Evolutionary conservation across 306 rosid species (phyloP).

Genomic region (Chamaecrista fasciculata): DNA sequence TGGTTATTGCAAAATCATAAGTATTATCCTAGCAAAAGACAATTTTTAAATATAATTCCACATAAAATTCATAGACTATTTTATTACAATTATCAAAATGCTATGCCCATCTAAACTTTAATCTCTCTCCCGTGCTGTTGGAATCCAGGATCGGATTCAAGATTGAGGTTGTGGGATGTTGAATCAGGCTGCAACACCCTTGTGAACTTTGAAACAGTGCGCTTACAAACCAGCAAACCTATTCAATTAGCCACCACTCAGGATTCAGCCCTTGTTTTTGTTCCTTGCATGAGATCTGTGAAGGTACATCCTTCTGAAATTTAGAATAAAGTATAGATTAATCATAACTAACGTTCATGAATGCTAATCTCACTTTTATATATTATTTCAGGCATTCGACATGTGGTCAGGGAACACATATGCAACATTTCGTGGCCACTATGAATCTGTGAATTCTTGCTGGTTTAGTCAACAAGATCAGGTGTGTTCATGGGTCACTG

Average conservation of each 20-base stretch:
- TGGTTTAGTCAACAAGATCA: constrained; percentile 78
- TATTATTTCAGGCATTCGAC: constrained; percentile 69
- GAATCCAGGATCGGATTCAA: constrained; percentile 84
- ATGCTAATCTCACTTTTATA: constrained; percentile 28
- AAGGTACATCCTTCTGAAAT: constrained; percentile 45
- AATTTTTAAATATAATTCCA: background rate
- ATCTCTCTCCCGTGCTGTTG: constrained; percentile 20
- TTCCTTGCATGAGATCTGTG: constrained; percentile 93
- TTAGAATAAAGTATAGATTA: constrained; percentile 20
- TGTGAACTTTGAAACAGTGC: constrained; percentile 87
- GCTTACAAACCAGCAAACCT: constrained; percentile 82
- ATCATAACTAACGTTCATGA: constrained; percentile 10
- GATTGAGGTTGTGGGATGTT: constrained; percentile 88
- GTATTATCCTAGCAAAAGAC: constrained; percentile 3
- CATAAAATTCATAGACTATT: background rate
- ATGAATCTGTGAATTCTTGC: constrained; percentile 83
- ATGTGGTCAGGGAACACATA: constrained; percentile 81
- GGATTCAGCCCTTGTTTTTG: constrained; percentile 68
- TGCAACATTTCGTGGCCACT: constrained; percentile 72
- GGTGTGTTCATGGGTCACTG: constrained; percentile 41
- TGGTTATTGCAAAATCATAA: background rate
- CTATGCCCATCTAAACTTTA: background rate
- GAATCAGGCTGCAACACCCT: constrained; percentile 93
- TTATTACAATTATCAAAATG: constrained; percentile 11
- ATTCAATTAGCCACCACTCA: constrained; percentile 82